Evolutionary conservation across 345 rosid species (phyloP), one percentile per base, ranked within the genome.

Genomic region (Pistacia atlantica): DNA sequence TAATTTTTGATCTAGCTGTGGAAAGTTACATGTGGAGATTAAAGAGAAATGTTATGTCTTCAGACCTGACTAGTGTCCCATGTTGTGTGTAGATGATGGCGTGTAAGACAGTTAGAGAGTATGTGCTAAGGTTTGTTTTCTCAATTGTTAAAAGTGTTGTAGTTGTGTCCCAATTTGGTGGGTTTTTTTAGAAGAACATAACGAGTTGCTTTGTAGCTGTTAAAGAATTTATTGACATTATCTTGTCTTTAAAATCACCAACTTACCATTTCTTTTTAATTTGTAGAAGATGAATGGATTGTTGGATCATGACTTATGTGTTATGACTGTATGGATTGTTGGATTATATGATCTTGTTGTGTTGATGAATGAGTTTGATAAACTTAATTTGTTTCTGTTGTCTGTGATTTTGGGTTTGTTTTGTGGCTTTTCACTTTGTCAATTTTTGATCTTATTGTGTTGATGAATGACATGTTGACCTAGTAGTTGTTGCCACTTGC

Each of bases 21-120:
- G 2, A 31, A 22, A 69, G 59, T 17, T 17, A 48, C 56, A 67
- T 48, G n/a, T 22, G n/a, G 1, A 54, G 73, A 31, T 17, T 52
- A 31, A 69, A 35, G 45, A 64, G 49, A 64, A 4, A 31, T 9
- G 31, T 35, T 11, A 70, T 1, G 22, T 16, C 18, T 54, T 55
- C 73, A 70, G 55, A 70, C 73, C 62, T 55, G 73, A 55, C 8
- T 49, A 70, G 67, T 18, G 49, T 33, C 35, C 48, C 73, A 33
- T 70, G 28, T 4, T 28, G 6, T 52, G 49, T 54, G 14, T 35
- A 70, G 45, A 33, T 54, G 62, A 71, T 18, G 61, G 64, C 48
- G 59, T 18, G 51, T 2, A n/a, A 35, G 35, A 37, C 28, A 17
- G 66, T n/a, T 18, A 35, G 45, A 35, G 45, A 16, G 65, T 20